These are phyloP conservation scores for Candida khao-thaluensis DNA, from an alignment of 805 yeast species.

Conservation along the genomic window DNA sequence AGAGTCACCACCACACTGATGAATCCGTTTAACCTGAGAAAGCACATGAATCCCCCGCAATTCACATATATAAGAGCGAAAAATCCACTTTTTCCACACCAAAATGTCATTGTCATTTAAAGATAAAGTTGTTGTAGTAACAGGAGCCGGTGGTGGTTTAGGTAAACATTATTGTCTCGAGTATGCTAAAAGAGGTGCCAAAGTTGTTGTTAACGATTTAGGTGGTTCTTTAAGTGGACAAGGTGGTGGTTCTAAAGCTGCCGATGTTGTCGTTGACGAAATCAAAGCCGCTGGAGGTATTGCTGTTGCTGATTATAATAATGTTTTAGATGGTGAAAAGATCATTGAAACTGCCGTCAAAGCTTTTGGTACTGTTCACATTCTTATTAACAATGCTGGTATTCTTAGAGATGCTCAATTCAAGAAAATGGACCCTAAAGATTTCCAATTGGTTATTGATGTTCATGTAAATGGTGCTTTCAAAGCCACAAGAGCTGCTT, in stretches of 20 bases:
- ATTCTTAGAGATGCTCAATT: conserved; percentile 85
- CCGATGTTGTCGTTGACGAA: conserved; percentile 87
- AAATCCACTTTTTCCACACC: conserved; percentile 1
- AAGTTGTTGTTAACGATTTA: conserved; percentile 91
- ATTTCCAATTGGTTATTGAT: conserved; percentile 74
- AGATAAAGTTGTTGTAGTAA: conserved; percentile 85
- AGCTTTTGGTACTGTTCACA: conserved; percentile 83
- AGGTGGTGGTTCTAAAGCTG: conserved; percentile 69
- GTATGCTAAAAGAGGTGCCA: conserved; percentile 88
- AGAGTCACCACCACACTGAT: no score
- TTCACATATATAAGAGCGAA: conserved; percentile 7
- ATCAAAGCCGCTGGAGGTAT: conserved; percentile 72
- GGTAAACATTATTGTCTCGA: conserved; percentile 87
- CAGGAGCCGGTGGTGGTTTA: conserved; percentile 98
- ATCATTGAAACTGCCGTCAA: conserved; percentile 85
- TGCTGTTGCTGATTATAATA: conserved; percentile 94
- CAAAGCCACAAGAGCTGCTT: conserved; percentile 81
- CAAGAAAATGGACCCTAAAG: conserved; percentile 79
- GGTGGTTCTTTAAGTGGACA: conserved; percentile 82
- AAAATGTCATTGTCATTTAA: conserved; percentile 51
- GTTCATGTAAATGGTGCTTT: conserved; percentile 92
- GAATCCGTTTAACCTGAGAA: neutral
- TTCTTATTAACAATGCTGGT: conserved; percentile 92
- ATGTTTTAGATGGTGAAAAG: conserved; percentile 80
- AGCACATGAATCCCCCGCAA: conserved; percentile 10